These are phyloP conservation scores for Verticillium klebahnii DNA, from an alignment of 2,329 filamentous ascomycete genomes.

Conservation along the genomic window DNA sequence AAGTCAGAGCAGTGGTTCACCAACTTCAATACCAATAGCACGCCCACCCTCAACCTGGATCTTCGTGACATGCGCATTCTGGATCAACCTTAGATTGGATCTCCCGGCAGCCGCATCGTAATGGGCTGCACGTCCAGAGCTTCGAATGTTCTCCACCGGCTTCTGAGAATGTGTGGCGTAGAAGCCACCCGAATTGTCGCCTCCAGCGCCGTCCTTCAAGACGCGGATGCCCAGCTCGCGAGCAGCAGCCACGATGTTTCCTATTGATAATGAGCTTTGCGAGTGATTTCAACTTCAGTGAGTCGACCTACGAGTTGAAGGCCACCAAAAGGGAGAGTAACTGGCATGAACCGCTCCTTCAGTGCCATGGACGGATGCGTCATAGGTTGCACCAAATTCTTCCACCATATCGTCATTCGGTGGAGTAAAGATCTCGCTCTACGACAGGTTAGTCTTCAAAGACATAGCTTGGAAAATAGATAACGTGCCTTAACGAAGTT, in stretches of 20 bases:
- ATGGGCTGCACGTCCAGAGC: too few relatives aligned
- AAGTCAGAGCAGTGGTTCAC: too few relatives aligned
- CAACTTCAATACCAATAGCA: too few relatives aligned
- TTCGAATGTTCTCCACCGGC: slow-evolving; percentile 15
- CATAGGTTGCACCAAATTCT: slow-evolving; percentile 22
- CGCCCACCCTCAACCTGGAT: too few relatives aligned
- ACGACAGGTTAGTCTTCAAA: too few relatives aligned
- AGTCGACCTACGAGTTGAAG: slow-evolving; percentile 17
- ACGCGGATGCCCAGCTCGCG: slow-evolving; percentile 14
- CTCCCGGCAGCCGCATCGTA: too few relatives aligned
- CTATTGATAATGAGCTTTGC: not conserved
- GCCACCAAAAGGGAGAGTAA: slow-evolving; percentile 26
- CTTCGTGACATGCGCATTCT: too few relatives aligned
- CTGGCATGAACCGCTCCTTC: slow-evolving; percentile 21
- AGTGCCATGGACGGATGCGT: slow-evolving; percentile 18
- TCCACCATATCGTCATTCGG: slow-evolving; percentile 16
- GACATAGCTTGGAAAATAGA: too few relatives aligned
- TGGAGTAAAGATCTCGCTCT: slow-evolving; percentile 14
- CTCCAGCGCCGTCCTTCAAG: slow-evolving; percentile 11
- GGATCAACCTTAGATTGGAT: too few relatives aligned
- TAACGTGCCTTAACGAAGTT: too few relatives aligned
- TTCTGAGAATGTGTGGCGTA: slow-evolving; percentile 18
- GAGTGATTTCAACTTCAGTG: too few relatives aligned
- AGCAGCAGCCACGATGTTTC: slow-evolving; percentile 13
- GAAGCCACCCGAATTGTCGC: slow-evolving; percentile 14